These are phyloP conservation scores for Fusarium vanettenii DNA, from an alignment of 2,329 filamentous ascomycete species.

Conservation along the genomic window DNA sequence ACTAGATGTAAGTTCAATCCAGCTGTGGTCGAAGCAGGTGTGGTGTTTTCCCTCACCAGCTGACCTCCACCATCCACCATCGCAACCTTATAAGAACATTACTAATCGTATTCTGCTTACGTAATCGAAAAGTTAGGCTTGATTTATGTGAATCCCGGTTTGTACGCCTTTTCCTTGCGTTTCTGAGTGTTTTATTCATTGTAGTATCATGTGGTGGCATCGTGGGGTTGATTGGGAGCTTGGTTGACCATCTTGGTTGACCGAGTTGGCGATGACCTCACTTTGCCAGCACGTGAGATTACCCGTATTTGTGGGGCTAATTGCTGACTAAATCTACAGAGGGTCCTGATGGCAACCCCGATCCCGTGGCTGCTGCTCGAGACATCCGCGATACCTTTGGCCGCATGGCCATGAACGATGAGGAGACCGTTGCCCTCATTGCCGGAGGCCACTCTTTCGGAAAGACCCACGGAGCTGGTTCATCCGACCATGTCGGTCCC, in stretches of 20 bases:
- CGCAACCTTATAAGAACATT: neutral
- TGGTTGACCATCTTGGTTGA: neutral
- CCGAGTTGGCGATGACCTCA: neutral
- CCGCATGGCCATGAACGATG: conserved; percentile 86
- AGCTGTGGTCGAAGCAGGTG: neutral
- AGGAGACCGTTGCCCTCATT: conserved; percentile 83
- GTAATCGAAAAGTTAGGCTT: too few species aligned
- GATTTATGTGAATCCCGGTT: conserved; percentile 79
- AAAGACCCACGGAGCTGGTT: conserved; percentile 75
- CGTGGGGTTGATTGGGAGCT: neutral
- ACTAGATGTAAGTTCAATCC: conserved; percentile 19
- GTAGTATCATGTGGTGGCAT: neutral
- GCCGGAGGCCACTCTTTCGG: conserved; percentile 84
- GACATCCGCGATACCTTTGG: conserved; percentile 81
- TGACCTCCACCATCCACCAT: neutral
- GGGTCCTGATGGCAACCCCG: conserved; percentile 77
- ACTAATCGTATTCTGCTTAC: neutral
- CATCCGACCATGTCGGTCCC: conserved; percentile 65
- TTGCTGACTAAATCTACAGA: conserved; percentile 51
- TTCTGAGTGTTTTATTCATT: neutral
- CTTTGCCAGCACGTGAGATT: neutral
- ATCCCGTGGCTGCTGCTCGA: conserved; percentile 73
- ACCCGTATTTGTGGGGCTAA: neutral
- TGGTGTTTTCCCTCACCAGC: too few species aligned
- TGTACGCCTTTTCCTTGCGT: neutral